Evolutionary conservation across 441 rosid genomes (phyloP), one percentile per base, ranked within the genome.

Genomic region (Erodium chrysanthum): DNA sequence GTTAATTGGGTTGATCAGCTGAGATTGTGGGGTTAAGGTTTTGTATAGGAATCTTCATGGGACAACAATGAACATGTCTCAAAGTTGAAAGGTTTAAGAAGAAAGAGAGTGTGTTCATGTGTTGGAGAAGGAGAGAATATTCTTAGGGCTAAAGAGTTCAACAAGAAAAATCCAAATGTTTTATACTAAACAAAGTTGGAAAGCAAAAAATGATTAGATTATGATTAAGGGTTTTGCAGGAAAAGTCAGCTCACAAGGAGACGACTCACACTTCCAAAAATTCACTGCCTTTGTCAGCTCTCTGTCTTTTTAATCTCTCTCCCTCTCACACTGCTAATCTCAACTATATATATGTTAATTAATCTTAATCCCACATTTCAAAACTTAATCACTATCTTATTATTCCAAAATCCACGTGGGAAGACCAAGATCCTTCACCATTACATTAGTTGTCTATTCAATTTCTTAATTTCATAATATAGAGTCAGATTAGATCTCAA

Each of bases 181-280:
- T 50, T 11, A 79, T 71, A 66, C 66, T 87, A 84, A 81, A 82
- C 75, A 77, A 85, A 71, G 44, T 68, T 58, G 64, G 73, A 82
- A 81, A 76, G 79, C 78, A 74, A 75, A 63, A 48, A 74, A 89
- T 89, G 71, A 89, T 92, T 92, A 91, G 92, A 91, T 80, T 91
- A 91, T 91, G 91, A 91, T 91, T 83, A 88, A 80, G 80, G 71
- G 65, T 59, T 77, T 73, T 63, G 67, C 81, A 81, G 85, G 77
- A 75, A 83, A 88, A 85, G 95, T 89, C 96, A 88, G 90, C 93
- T 84, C 91, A 77, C 88, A 86, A 80, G 33, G 69, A 76, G 86
- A 86, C 90, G 90, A 81, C 64, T 71, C 90, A 76, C 78, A 70
- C 78, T 88, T 83, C 89, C 80, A 88, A 89, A 92, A 81, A 86